phyloP scores from a whole-genome alignment of 352 stramenopile species.

The Phytophthora sp. region DNA sequence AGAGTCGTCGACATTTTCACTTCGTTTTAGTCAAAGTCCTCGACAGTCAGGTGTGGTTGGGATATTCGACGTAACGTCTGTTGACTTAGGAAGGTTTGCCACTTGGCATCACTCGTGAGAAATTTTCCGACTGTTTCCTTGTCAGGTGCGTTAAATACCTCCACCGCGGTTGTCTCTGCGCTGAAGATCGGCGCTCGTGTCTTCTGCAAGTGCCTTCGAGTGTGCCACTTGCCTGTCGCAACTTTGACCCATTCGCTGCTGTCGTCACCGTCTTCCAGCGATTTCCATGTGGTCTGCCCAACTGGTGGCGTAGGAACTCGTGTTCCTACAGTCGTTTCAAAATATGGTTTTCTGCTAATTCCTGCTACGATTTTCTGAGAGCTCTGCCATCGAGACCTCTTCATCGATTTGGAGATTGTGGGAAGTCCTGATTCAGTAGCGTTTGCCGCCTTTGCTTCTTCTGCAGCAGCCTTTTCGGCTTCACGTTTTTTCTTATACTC shows the following conservation, averaged over 20 bases:
- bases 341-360: neutral
- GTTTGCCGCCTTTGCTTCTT: too few relatives aligned
- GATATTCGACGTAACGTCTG: constrained; percentile 15
- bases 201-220: constrained; percentile 14
- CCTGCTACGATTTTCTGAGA: constrained; percentile 14
- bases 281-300: constrained; percentile 1
- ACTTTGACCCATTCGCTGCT: constrained; percentile 33
- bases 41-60: constrained; percentile 33
- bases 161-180: constrained; percentile 13
- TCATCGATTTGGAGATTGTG: constrained; percentile 2
- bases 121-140: constrained; percentile 26
- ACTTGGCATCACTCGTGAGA: constrained; percentile 43
- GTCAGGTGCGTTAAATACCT: constrained; percentile 26
- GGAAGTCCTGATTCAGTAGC: neutral
- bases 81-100: constrained; percentile 31
- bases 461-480: neutral
- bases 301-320: constrained; percentile 12
- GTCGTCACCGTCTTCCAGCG: constrained; percentile 4
- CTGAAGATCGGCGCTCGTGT: neutral
- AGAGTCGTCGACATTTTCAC: constrained; percentile 36
- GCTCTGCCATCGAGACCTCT: neutral
- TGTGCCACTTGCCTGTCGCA: constrained; percentile 32
- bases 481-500: constrained; percentile 32
- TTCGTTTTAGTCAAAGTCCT: constrained; percentile 30
- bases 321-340: constrained; percentile 15